Evolutionary conservation across 2,329 filamentous ascomycete species (phyloP).

Genomic region (Ophiostoma triangulosporum): DNA sequence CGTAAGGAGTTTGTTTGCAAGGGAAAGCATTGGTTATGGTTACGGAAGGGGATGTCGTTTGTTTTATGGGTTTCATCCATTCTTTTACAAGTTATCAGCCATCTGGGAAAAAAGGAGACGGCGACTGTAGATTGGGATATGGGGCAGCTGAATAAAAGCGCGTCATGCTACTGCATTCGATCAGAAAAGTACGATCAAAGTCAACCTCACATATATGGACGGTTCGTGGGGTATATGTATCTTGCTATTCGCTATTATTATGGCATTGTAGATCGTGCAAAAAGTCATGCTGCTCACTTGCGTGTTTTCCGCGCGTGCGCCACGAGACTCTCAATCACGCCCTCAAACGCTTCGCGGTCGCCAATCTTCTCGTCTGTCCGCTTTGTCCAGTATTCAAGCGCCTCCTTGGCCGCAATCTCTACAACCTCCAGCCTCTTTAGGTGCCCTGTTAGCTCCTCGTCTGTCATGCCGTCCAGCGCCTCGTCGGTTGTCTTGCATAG

Average conservation of each 20-base stretch:
- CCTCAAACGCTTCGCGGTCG: constrained; percentile 88
- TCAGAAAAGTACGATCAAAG: not conserved
- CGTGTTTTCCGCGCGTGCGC: constrained; percentile 78
- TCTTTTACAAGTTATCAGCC: not conserved
- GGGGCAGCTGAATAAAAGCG: not conserved
- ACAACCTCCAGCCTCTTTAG: constrained; percentile 54
- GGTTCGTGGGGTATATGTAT: no score
- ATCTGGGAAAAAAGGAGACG: not conserved
- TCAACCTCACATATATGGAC: no score
- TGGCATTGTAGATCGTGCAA: not conserved
- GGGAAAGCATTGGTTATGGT: not conserved
- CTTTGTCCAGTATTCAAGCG: constrained; percentile 81
- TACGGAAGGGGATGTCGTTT: constrained; percentile 1
- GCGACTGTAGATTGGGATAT: not conserved
- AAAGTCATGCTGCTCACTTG: constrained; percentile 35
- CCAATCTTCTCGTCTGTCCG: constrained; percentile 73
- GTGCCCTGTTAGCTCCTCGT: constrained; percentile 61
- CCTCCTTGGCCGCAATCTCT: constrained; percentile 57
- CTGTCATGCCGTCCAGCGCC: constrained; percentile 65
- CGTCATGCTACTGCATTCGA: not conserved
- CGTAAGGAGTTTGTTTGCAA: constrained; percentile 4
- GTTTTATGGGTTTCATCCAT: not conserved
- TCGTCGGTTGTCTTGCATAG: constrained; percentile 75
- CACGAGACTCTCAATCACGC: constrained; percentile 91
- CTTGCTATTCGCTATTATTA: no score